Conservation (phyloP, 2,329 filamentous ascomycete genomes). For the Xylaria sp. region DNA sequence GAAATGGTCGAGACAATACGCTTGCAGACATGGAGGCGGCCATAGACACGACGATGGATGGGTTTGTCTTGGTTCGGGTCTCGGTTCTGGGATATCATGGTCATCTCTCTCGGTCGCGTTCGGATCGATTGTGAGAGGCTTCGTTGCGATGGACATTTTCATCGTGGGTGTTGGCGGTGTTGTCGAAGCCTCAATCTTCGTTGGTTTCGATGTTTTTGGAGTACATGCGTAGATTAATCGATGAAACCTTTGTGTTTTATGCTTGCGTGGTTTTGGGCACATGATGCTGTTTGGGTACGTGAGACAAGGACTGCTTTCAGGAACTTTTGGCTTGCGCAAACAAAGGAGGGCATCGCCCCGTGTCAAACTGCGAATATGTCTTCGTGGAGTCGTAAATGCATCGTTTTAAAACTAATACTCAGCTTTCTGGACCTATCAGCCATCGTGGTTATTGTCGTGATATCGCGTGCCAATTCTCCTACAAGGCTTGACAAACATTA, state of each 20-base stretch:
- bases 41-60: slow-evolving; percentile 8
- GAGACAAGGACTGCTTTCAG: slow-evolving; percentile 6
- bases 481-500: too few relatives aligned
- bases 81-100: not conserved
- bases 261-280: not conserved
- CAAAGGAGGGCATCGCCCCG: not conserved
- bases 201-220: too few relatives aligned
- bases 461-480: too few relatives aligned
- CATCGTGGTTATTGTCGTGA: too few relatives aligned
- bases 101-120: not conserved
- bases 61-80: not conserved
- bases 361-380: too few relatives aligned
- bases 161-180: not conserved
- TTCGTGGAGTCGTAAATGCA: too few relatives aligned
- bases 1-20: slow-evolving; percentile 28
- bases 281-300: too few relatives aligned
- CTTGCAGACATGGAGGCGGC: slow-evolving; percentile 23
- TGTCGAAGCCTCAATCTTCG: too few relatives aligned
- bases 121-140: too few relatives aligned
- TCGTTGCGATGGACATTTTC: not conserved
- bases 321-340: slow-evolving; percentile 10
- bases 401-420: too few relatives aligned
- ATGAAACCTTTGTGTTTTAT: not conserved
- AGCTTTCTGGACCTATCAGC: too few relatives aligned
- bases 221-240: too few relatives aligned